phyloP scores from a whole-genome alignment of 192 early-diverging fungal species.

The Coemansia sp. region DNA sequence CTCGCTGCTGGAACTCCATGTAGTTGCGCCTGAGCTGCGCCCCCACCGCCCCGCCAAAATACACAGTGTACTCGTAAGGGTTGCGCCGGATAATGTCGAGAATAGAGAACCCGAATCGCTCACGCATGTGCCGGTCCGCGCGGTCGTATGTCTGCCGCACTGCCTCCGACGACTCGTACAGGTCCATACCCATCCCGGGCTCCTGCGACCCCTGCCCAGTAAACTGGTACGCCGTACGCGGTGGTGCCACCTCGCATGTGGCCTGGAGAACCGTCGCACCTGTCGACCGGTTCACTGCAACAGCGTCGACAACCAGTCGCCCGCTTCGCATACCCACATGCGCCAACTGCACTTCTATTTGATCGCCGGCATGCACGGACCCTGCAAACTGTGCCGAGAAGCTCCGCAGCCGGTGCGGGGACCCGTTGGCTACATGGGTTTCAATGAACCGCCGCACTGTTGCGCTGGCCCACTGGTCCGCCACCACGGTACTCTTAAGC shows the following conservation, averaged over 20 bases:
- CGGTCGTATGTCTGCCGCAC: conserved; percentile 85
- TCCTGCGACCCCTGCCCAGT: conserved; percentile 97
- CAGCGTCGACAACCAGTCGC: conserved; percentile 77
- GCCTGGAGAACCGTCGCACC: conserved; percentile 69
- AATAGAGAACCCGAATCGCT: conserved; percentile 86
- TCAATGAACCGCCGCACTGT: conserved; percentile 87
- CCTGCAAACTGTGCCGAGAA: conserved; percentile 74
- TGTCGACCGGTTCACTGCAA: conserved; percentile 65
- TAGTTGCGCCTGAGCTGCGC: conserved; percentile 79
- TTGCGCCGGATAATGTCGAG: conserved; percentile 88
- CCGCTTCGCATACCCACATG: conserved; percentile 92
- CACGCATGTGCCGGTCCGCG: conserved; percentile 80
- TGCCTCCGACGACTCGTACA: conserved; percentile 75
- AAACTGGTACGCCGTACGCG: conserved; percentile 84
- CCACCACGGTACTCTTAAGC: conserved; percentile 80
- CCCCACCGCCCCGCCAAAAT: conserved; percentile 87
- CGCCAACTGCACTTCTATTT: conserved; percentile 73
- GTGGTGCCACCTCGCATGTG: conserved; percentile 83
- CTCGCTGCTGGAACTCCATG: conserved; percentile 44
- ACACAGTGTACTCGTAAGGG: conserved; percentile 78
- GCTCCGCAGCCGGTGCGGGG: conserved; percentile 71
- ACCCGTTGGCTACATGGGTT: conserved; percentile 79
- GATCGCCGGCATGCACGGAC: conserved; percentile 79
- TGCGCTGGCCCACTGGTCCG: conserved; percentile 88
- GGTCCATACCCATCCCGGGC: conserved; percentile 89